phyloP scores from a whole-genome alignment of 2,329 filamentous ascomycete species.

The Blastomyces gilchristii region DNA sequence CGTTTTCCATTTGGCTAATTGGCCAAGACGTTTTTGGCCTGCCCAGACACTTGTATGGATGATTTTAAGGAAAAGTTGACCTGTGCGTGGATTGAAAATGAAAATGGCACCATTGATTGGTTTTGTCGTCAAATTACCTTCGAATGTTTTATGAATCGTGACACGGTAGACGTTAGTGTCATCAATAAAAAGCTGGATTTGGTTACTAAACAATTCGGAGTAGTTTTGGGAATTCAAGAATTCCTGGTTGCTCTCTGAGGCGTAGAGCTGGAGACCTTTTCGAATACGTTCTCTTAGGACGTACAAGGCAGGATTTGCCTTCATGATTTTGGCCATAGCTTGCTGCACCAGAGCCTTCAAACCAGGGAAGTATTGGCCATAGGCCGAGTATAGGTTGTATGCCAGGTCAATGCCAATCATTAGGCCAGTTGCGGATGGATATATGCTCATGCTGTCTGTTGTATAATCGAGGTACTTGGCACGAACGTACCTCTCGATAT shows the following conservation, averaged over 20 bases:
- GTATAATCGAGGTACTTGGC: slow-evolving; percentile 99
- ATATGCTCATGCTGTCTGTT: slow-evolving; percentile 96
- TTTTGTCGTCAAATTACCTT: slow-evolving; percentile 97
- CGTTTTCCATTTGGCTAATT: slow-evolving; percentile 98
- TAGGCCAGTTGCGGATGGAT: slow-evolving; percentile 87
- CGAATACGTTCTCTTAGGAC: slow-evolving; percentile 94
- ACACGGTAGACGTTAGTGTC: slow-evolving; percentile 99
- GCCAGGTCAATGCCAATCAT: slow-evolving; percentile 98
- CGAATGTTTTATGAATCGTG: slow-evolving; percentile 98
- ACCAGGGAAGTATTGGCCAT: slow-evolving; percentile 97
- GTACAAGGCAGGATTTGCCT: slow-evolving; percentile 93
- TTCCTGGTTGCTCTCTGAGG: slow-evolving; percentile 97
- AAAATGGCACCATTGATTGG: slow-evolving; percentile 99
- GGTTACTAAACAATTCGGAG: slow-evolving; percentile 97
- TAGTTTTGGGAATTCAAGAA: slow-evolving; percentile 99
- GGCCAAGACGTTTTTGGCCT: slow-evolving; percentile 95
- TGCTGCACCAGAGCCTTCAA: slow-evolving; percentile 92
- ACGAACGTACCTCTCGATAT: slow-evolving; percentile 94
- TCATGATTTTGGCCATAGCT: slow-evolving; percentile 99
- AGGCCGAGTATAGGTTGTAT: slow-evolving; percentile 97
- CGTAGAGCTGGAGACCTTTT: slow-evolving; percentile 95
- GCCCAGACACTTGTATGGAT: slow-evolving; percentile 99
- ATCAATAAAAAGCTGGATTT: slow-evolving; percentile 97
- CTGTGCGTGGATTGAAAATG: slow-evolving; percentile 98
- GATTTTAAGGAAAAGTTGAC: slow-evolving; percentile 96